Evolutionary conservation across 768 basidiomycete species (phyloP).

Genomic region (Pleurotus sapidus): DNA sequence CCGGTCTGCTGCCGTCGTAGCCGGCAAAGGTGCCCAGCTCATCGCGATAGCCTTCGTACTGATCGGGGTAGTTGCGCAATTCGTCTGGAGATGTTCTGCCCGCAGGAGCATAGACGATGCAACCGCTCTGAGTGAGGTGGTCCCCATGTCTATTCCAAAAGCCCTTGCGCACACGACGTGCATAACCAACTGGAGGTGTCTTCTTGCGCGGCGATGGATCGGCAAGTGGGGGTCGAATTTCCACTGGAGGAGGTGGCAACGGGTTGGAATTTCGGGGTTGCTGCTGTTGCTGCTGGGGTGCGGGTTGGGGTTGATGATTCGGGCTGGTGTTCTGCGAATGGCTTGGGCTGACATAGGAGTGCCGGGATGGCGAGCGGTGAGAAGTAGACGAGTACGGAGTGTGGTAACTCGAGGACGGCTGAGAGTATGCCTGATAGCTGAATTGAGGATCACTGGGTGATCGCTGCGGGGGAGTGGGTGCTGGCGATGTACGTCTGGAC

Average conservation of each 20-base stretch:
- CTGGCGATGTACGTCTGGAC: constrained; percentile 8
- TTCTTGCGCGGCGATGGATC: constrained; percentile 15
- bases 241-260: constrained; percentile 22
- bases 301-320: constrained; percentile 6
- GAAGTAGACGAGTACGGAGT: constrained; percentile 15
- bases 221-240: constrained; percentile 12
- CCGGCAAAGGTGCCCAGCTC: constrained; percentile 40
- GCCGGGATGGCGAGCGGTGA: constrained; percentile 6
- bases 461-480: constrained; percentile 4
- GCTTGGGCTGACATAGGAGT: constrained; percentile 3
- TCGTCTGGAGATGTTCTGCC: constrained; percentile 57
- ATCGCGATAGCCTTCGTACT: constrained; percentile 54
- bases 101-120: constrained; percentile 65
- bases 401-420: background rate
- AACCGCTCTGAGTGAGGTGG: constrained; percentile 53
- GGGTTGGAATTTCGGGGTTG: constrained; percentile 17
- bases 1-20: constrained; percentile 44
- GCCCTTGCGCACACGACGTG: constrained; percentile 45
- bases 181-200: constrained; percentile 24
- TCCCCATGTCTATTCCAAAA: constrained; percentile 80
- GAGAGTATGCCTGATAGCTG: background rate
- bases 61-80: constrained; percentile 54
- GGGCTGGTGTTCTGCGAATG: constrained; percentile 4
- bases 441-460: constrained; percentile 11
- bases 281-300: constrained; percentile 18